Evolutionary conservation across 108 stramenopile species (phyloP), one percentile per base, ranked within the genome.

Genomic region (Discostella pseudostelligera): DNA sequence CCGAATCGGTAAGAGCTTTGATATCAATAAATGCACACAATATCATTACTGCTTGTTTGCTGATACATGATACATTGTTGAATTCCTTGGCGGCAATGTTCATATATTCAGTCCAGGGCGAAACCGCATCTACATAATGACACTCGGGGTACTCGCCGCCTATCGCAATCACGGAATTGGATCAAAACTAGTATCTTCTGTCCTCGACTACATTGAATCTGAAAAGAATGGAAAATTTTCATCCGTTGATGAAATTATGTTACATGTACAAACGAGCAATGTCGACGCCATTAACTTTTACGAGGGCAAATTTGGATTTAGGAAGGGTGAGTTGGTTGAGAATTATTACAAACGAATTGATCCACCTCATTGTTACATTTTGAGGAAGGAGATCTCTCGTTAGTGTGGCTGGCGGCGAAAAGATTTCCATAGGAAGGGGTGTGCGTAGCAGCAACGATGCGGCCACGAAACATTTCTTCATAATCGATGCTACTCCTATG

Each of bases 311-410:
- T 93, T 95, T 82, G 93, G 89, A 12, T 99, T 99, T 75, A 86
- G 81, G 62, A 83, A 92, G 67, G 90, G 83, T 32, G 94, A 85
- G 49, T 81, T 88, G 56, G 94, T 99, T 25, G 84, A 93, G 58
- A 95, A 96, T 60, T 99, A 99, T 65, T 99, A 99, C 65, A 89
- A 93, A 67, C 77, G 97, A 37, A 96, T 99, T 62, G 96, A 99
- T 74, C 97, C 97, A 3, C 95, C 97, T 0, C 81, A 97, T 83
- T 98, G 97, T 78, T 96, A 89, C 65, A 63, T 96, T 20, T 80
- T 99, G 67, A 86, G 70, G 61, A 97, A 93, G 74, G 92, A 86
- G 3, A 32, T 32, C 32, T 32, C 32, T 32, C 32, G 32, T 5
- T 32, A 32, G 5, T 3, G 32, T 32, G 32, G 32, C 32, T n/a